Conservation (phyloP, 352 stramenopile genomes). For the Achlya hypogyna region DNA sequence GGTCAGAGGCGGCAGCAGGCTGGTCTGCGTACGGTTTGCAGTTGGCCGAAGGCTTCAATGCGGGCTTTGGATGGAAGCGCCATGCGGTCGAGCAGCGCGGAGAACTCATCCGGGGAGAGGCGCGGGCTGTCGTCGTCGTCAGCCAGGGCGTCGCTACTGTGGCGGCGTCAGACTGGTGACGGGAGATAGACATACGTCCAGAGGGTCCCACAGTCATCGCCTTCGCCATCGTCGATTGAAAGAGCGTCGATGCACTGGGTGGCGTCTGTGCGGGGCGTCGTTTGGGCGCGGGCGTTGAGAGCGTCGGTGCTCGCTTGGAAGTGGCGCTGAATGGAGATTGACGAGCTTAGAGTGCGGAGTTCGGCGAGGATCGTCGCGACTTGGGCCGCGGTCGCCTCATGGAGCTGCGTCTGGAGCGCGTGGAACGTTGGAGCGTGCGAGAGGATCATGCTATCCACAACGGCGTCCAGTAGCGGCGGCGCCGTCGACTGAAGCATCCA, state of each 20-base stretch:
- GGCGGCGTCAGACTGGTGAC: background rate
- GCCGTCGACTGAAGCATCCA: conserved; percentile 6
- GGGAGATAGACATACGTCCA: background rate
- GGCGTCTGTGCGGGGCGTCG: background rate
- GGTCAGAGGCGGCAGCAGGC: too few relatives aligned
- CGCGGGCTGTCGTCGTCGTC: background rate
- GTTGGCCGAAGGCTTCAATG: background rate
- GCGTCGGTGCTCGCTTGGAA: background rate
- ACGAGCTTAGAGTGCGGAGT: background rate
- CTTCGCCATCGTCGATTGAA: background rate
- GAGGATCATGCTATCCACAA: conserved; percentile 5
- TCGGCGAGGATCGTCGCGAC: background rate
- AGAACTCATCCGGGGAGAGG: background rate
- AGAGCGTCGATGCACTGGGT: background rate
- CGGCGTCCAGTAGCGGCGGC: background rate
- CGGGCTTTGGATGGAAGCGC: background rate
- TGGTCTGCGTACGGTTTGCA: conserved; percentile 1
- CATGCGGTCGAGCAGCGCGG: background rate
- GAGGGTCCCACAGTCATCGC: background rate
- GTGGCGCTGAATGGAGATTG: background rate
- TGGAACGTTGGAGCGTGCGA: background rate
- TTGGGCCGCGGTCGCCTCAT: background rate
- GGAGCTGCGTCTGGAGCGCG: background rate
- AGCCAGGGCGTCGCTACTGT: background rate
- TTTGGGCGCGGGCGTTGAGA: background rate